Conservation (phyloP, 345 rosid species). For the Acer campestre region DNA sequence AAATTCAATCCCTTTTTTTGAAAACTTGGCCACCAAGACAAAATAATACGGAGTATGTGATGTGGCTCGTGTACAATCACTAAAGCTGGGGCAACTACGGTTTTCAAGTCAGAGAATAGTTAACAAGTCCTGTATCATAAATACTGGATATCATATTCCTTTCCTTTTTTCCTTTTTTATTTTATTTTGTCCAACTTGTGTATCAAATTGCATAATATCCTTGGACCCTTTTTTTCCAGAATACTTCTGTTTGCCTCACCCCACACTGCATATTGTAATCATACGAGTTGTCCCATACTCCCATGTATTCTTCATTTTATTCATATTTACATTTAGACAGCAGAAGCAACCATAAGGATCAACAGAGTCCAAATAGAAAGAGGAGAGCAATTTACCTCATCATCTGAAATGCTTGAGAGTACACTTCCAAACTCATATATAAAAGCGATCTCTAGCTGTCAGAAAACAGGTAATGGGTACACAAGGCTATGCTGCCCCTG, state of each 20-base stretch:
- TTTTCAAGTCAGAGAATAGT: background rate
- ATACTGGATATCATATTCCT: background rate
- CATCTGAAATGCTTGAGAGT: constrained; percentile 41
- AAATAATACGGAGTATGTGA: background rate
- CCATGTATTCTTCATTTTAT: background rate
- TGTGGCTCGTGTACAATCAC: background rate
- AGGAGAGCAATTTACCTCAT: constrained; percentile 55
- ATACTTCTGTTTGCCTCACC: constrained; percentile 5
- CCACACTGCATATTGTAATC: constrained; percentile 4
- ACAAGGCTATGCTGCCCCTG: constrained; percentile 65
- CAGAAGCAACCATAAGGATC: background rate
- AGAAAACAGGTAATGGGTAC: constrained; percentile 46
- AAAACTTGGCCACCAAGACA: background rate
- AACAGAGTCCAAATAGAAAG: background rate
- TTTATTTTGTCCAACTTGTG: background rate
- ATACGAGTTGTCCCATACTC: background rate
- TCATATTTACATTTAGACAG: background rate
- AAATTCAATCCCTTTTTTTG: background rate
- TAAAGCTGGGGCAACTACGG: background rate
- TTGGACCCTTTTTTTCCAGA: background rate
- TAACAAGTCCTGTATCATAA: background rate
- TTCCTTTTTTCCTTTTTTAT: background rate
- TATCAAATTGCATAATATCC: constrained; percentile 1
- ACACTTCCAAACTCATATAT: constrained; percentile 60
- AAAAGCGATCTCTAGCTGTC: constrained; percentile 82